These are phyloP conservation scores for Lentinula sp. DNA, from an alignment of 768 basidiomycete species.

Conservation along the genomic window DNA sequence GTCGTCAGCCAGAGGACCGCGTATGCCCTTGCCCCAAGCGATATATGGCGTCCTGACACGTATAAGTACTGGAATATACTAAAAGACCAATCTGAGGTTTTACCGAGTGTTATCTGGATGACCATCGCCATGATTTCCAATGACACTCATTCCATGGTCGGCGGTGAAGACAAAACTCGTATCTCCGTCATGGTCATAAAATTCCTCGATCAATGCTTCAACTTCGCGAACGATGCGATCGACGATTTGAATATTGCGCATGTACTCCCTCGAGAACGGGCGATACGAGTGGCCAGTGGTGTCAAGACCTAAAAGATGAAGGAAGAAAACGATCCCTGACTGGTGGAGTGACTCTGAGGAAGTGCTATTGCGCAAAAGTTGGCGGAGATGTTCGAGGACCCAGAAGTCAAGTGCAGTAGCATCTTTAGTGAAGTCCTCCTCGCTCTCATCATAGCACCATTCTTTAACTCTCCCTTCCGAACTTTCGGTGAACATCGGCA, in stretches of 20 bases:
- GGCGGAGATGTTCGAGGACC: constrained; percentile 66
- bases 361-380: constrained; percentile 60
- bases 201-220: constrained; percentile 53
- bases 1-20: constrained; percentile 57
- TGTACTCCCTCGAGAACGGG: constrained; percentile 86
- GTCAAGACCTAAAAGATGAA: constrained; percentile 80
- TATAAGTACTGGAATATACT: constrained; percentile 15
- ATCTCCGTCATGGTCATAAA: constrained; percentile 55
- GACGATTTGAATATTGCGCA: constrained; percentile 76
- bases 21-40: constrained; percentile 76
- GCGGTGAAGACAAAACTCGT: constrained; percentile 80
- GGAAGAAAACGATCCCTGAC: constrained; percentile 68
- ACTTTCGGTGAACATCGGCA: constrained; percentile 82
- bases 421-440: constrained; percentile 86
- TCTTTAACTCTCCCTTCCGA: constrained; percentile 65
- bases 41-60: constrained; percentile 77
- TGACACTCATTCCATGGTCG: constrained; percentile 86
- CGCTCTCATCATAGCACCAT: constrained; percentile 72
- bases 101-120: constrained; percentile 29
- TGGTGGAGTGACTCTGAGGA: constrained; percentile 38
- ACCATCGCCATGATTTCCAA: constrained; percentile 88
- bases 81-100: not conserved
- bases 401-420: constrained; percentile 74
- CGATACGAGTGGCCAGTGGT: constrained; percentile 85
- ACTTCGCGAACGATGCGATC: constrained; percentile 67